Base-by-base conservation (phyloP, 179 eudicot species). In the Spergularia azorica region DNA sequence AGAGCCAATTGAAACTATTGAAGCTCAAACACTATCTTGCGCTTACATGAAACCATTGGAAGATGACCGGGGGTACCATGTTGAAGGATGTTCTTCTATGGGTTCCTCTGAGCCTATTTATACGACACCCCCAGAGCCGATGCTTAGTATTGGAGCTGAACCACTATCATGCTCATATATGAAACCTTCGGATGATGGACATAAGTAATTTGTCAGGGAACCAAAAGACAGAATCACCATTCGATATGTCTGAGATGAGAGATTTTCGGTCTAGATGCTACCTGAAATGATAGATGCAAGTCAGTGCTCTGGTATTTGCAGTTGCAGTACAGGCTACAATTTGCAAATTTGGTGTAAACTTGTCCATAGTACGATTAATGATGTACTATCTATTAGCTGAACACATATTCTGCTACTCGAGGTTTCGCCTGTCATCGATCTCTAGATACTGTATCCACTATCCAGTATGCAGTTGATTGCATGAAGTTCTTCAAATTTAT, bases 201-300 rank as follows among this genome's bases (percentile, higher is more conserved):
- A 5, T 12, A 65, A 65, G 51, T 65, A 39, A 65, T 17, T 17
- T 4, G 63, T 59, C n/a, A 20, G 18, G 48, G 48, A 43, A 81
- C 2, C 62, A 64, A 63, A 86, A 81, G 57, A 84, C 79, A 41
- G 57, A 86, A 63, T 81, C 84, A 43, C 48, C 48, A 14, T 58
- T 78, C 71, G 64, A 77, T 58, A 75, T 85, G 82, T 59, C 70
- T 14, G 84, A 84, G 78, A 58, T 69, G 89, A 82, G 63, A 68
- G 71, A 59, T 14, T 57, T 66, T 48, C 51, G 64, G 77, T 66
- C 20, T 81, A 67, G 70, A 60, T 14, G 55, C 43, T 9, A 60
- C 58, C 26, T 15, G 39, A 63, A 64, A 43, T 21, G 2, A 14
- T 76, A 55, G 70, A 60, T 14, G 55, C 43, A 26, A 41, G 17